Conservation (phyloP, 148 eudicot species). For the Vaccinium corymbosum region DNA sequence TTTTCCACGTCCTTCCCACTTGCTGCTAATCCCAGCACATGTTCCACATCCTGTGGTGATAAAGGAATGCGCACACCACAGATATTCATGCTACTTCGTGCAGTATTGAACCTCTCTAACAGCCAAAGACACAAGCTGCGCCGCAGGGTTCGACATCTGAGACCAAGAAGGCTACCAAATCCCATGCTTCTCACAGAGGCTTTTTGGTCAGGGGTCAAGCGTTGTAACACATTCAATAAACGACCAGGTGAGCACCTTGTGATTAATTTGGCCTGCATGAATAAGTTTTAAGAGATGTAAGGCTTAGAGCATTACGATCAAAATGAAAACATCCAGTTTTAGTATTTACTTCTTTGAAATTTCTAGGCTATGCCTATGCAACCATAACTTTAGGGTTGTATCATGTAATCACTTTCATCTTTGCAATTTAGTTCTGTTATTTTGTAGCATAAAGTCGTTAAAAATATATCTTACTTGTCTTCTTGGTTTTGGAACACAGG, state of each 20-base stretch:
- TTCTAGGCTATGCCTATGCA: not conserved
- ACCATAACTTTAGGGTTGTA: not conserved
- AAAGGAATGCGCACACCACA: conserved; percentile 42
- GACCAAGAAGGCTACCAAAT: conserved; percentile 45
- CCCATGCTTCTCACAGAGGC: conserved; percentile 43
- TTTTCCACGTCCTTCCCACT: conserved; percentile 43
- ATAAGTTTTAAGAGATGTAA: not conserved
- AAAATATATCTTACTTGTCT: conserved; percentile 26
- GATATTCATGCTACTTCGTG: conserved; percentile 37
- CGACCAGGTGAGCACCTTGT: conserved; percentile 54
- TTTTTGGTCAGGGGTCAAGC: conserved; percentile 37
- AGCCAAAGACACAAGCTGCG: conserved; percentile 50
- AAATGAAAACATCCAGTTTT: not conserved
- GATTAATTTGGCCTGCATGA: conserved; percentile 39
- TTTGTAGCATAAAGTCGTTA: not conserved
- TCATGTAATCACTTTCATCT: not conserved
- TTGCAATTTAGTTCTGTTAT: not conserved
- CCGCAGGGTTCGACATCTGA: conserved; percentile 43
- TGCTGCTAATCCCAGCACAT: conserved; percentile 41
- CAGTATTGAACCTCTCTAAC: conserved; percentile 40
- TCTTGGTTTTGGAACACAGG: conserved; percentile 35
- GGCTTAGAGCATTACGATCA: not conserved
- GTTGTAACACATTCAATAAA: conserved; percentile 35
- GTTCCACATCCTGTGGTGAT: conserved; percentile 43
- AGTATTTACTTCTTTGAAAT: not conserved